Conservation (phyloP, 768 basidiomycete species). For the Auricularia auricula-judae region DNA sequence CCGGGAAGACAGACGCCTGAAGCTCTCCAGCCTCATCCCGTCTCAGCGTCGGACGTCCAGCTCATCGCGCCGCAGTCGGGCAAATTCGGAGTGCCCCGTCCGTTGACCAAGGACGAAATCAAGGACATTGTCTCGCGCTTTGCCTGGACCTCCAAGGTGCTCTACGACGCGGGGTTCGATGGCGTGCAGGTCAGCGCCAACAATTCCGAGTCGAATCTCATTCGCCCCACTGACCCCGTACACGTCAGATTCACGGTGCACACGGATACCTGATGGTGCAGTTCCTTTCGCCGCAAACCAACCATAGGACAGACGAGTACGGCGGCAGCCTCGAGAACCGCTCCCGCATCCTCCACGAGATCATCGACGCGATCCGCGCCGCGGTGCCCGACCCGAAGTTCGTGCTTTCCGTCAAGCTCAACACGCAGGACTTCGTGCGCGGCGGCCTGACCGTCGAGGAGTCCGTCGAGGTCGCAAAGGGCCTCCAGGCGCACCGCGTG, state of each 20-base stretch:
- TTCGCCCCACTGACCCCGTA: too few relatives aligned
- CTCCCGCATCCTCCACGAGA: constrained; percentile 26
- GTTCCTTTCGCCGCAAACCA: constrained; percentile 30
- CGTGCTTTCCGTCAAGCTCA: constrained; percentile 24
- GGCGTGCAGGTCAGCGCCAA: background rate
- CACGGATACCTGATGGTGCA: constrained; percentile 21
- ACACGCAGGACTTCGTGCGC: constrained; percentile 17
- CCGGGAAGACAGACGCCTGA: background rate
- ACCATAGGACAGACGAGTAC: constrained; percentile 31
- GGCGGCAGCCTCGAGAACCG: constrained; percentile 34
- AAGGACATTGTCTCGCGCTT: background rate
- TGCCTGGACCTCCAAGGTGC: background rate
- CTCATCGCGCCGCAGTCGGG: background rate
- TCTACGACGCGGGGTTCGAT: background rate
- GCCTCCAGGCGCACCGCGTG: constrained; percentile 23
- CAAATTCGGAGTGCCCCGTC: background rate
- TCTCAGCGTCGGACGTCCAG: background rate
- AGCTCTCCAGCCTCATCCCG: too few relatives aligned
- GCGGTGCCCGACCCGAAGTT: constrained; percentile 13
- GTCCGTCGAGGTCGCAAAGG: constrained; percentile 17
- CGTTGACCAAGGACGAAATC: background rate
- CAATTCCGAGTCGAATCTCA: too few relatives aligned
- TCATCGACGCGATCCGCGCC: constrained; percentile 19
- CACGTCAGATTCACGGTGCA: constrained; percentile 20
- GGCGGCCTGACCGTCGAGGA: constrained; percentile 25